Evolutionary conservation across 148 eudicot genomes (phyloP), one percentile per base, ranked within the genome.

Genomic region (Vaccinium macrocarpon): DNA sequence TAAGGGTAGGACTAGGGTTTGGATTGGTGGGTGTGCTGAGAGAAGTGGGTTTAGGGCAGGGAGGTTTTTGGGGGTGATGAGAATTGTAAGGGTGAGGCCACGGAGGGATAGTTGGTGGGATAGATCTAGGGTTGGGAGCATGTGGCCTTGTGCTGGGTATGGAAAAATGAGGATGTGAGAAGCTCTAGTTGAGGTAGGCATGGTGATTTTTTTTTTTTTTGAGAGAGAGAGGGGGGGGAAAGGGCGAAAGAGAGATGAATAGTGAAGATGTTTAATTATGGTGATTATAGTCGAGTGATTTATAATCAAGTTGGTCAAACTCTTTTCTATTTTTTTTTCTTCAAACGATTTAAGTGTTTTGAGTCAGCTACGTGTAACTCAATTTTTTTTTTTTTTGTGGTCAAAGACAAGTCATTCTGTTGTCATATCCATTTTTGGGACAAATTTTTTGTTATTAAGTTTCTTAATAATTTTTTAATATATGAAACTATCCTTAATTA

Each of bases 111-210:
- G 83, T 81, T 89, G 91, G 85, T 89, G 91, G 38, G 93, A 86
- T 2, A 93, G 81, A 85, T 94, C 95, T 10, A 93, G 90, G 61
- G 91, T 85, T 1, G 92, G 81, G 0, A 93, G 89, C 89, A 91
- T 90, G 88, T 94, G 95, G 61, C 98, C 95, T 90, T 93, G 98
- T 0, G 95, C 95, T 48, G 97, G 95, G 86, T 79, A 92, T 48
- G 98, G 98, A 81, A 94, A 82, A 15, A 91, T 86, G 1, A 94
- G 74, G 21, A 93, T 77, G 82, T 94, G 94, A 68, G 62, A 52
- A 53, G 64, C 12, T 74, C 46, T 23, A 29, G 25, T 19, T 52
- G 78, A 9, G 15, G 8, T 19, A 5, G 27, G 9, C 78, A 68
- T 68, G 73, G 73, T 25, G 38, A 73, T 38, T 2, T 12, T 73